Evolutionary conservation across 768 basidiomycete species (phyloP).

Genomic region (Hericium alpestre): DNA sequence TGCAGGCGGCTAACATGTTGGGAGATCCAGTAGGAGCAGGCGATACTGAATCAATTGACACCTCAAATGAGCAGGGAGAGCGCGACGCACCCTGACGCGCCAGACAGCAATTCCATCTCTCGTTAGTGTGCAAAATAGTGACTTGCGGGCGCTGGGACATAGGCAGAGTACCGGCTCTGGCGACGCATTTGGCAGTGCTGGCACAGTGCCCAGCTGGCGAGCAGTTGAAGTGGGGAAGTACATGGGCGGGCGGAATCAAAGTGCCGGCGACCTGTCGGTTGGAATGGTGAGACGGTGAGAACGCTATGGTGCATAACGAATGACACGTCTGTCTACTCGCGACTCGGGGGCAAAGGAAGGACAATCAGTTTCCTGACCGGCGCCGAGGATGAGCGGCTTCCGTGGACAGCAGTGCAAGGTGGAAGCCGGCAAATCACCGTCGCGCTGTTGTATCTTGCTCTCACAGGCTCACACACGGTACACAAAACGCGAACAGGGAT

Average conservation of each 20-base stretch:
- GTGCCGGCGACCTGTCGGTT: no score
- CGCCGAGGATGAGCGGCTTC: background rate
- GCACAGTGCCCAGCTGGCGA: constrained; percentile 57
- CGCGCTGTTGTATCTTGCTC: background rate
- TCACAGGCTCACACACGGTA: background rate
- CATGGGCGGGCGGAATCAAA: constrained; percentile 32
- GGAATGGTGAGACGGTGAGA: background rate
- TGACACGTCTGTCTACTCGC: background rate
- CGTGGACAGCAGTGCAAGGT: background rate
- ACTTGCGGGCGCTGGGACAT: constrained; percentile 58
- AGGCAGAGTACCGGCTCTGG: constrained; percentile 49
- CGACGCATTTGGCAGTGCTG: constrained; percentile 54
- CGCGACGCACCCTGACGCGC: constrained; percentile 61
- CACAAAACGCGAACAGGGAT: background rate
- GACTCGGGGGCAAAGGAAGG: background rate
- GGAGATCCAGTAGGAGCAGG: background rate
- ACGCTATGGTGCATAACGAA: background rate
- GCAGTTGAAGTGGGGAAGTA: constrained; percentile 82
- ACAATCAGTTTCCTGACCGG: background rate
- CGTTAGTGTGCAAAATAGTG: constrained; percentile 72
- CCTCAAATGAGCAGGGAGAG: background rate
- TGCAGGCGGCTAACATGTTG: constrained; percentile 48
- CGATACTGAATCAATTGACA: constrained; percentile 4
- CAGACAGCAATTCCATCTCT: constrained; percentile 63
- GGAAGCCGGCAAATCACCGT: background rate